A percentile compares a stretch with the other conserved stretches of the same genome.
phyloP scores from a whole-genome alignment of 768 basidiomycete species.

The Boletales sp. region DNA sequence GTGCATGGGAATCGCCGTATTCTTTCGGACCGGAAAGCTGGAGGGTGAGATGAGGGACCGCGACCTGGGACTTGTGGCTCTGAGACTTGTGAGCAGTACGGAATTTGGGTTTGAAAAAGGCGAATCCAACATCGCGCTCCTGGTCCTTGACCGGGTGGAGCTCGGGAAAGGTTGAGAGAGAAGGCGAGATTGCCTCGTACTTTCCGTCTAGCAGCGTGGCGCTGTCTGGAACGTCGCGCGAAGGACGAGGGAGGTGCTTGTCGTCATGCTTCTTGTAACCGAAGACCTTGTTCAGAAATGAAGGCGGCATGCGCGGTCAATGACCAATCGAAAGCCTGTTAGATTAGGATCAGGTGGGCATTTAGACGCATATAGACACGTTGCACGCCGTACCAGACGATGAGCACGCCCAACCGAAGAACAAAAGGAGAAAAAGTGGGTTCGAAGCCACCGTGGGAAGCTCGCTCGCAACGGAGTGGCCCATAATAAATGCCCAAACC shows the following conservation, averaged over 20 bases:
- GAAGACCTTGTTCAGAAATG: slow-evolving; percentile 76
- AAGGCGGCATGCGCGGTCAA: slow-evolving; percentile 47
- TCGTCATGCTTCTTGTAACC: slow-evolving; percentile 68
- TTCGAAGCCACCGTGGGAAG: slow-evolving; percentile 14
- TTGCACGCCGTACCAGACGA: too few species aligned
- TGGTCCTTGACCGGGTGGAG: too few species aligned
- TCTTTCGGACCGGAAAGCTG: slow-evolving; percentile 54
- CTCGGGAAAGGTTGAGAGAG: slow-evolving; percentile 18
- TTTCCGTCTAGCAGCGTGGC: slow-evolving; percentile 66
- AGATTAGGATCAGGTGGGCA: too few species aligned
- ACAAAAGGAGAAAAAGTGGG: background rate
- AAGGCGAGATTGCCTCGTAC: slow-evolving; percentile 58
- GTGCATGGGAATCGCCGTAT: slow-evolving; percentile 41
- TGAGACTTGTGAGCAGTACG: slow-evolving; percentile 20
- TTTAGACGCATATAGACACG: too few species aligned
- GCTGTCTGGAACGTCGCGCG: slow-evolving; percentile 34
- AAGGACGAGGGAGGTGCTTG: slow-evolving; percentile 26
- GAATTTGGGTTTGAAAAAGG: slow-evolving; percentile 49
- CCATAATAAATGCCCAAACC: too few species aligned
- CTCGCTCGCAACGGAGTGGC: too few species aligned
- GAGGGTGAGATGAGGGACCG: slow-evolving; percentile 57
- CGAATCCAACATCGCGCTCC: slow-evolving; percentile 43
- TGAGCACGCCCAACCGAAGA: too few species aligned
- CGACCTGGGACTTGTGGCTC: background rate
- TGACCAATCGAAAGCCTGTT: background rate